These are phyloP conservation scores for Coleophoma cylindrospora DNA, from an alignment of 2,329 filamentous ascomycete genomes.

Conservation along the genomic window DNA sequence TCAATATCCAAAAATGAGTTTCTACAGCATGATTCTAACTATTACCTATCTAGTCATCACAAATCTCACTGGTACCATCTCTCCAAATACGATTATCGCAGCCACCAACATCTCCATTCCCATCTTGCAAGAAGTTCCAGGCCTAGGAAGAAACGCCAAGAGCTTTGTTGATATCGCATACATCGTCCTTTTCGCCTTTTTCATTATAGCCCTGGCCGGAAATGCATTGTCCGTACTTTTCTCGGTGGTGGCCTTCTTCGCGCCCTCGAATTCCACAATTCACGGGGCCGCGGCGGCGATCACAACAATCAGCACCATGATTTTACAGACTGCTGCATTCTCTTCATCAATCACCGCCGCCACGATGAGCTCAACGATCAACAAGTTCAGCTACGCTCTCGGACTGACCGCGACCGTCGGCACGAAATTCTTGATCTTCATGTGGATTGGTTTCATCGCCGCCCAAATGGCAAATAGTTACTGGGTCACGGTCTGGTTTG, in stretches of 20 bases:
- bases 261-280: conserved; percentile 1
- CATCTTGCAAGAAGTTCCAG: conserved; percentile 2
- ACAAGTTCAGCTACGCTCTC: conserved; percentile 2
- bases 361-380: background rate
- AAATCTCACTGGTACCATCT: conserved; percentile 3
- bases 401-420: conserved; percentile 2
- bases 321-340: conserved; percentile 2
- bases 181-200: conserved; percentile 1
- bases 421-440: conserved; percentile 5
- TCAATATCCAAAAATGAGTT: background rate
- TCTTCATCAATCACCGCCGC: conserved; percentile 1
- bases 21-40: background rate
- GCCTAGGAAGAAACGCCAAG: conserved; percentile 2
- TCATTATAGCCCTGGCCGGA: conserved; percentile 4
- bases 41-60: background rate
- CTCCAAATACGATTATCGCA: background rate
- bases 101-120: conserved; percentile 5
- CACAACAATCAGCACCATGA: conserved; percentile 5
- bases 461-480: conserved; percentile 6
- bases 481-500: conserved; percentile 4
- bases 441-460: conserved; percentile 5
- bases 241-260: conserved; percentile 1
- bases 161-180: background rate
- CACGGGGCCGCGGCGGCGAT: conserved; percentile 1
- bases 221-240: conserved; percentile 4